phyloP scores from a whole-genome alignment of 768 basidiomycete genomes.

The Amanita pseudoporphyria region DNA sequence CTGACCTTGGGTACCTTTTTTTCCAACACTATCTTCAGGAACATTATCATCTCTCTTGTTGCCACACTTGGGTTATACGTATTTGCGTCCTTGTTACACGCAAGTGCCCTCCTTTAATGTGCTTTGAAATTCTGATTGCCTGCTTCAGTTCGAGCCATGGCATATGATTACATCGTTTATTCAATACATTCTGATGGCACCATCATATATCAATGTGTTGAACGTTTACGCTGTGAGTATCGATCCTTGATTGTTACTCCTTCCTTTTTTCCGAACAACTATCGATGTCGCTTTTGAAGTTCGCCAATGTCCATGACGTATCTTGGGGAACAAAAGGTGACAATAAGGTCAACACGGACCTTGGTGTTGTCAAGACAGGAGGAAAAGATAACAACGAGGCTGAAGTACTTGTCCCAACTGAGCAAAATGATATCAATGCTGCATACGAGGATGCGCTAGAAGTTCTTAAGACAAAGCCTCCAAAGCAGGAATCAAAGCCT shows the following conservation, averaged over 20 bases:
- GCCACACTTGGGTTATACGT: conserved; percentile 91
- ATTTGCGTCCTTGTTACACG: conserved; percentile 73
- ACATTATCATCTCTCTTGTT: conserved; percentile 76
- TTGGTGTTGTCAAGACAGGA: conserved; percentile 67
- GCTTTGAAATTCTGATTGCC: background rate
- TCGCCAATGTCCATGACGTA: conserved; percentile 84
- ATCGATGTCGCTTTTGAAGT: conserved; percentile 27
- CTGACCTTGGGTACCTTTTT: conserved; percentile 56
- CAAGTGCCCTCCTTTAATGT: conserved; percentile 30
- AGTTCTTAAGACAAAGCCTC: conserved; percentile 68
- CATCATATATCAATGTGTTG: conserved; percentile 88
- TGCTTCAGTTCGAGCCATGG: conserved; percentile 85
- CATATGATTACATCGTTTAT: conserved; percentile 96
- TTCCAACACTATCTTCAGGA: conserved; percentile 70
- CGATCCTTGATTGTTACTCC: background rate
- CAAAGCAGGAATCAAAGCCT: conserved; percentile 54
- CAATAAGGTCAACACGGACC: conserved; percentile 75
- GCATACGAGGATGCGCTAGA: conserved; percentile 89
- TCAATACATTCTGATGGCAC: conserved; percentile 88
- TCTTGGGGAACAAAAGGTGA: conserved; percentile 97
- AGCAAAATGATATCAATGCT: conserved; percentile 82
- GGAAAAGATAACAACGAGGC: conserved; percentile 68
- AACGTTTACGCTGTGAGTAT: conserved; percentile 74
- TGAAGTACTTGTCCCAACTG: conserved; percentile 77
- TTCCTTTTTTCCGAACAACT: background rate